Evolutionary conservation across 1,284 basidiomycete genomes (phyloP), one percentile per base, ranked within the genome.

Genomic region (Ganoderma lucidum): DNA sequence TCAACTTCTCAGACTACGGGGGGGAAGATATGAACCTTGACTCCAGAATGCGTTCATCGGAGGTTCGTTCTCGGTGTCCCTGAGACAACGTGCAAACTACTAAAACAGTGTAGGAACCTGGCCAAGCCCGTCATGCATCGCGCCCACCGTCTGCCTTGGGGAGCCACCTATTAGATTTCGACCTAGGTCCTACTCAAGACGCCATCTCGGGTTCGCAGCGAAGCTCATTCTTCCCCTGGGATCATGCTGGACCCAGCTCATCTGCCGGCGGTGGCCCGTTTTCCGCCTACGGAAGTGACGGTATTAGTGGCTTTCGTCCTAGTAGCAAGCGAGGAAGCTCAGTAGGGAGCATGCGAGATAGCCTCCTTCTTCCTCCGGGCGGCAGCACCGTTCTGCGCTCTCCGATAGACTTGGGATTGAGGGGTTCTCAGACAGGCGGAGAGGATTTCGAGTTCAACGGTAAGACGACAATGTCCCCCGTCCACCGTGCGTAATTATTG

Each of bases 211-310:
- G 82, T 45, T 92, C 90, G 23, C 92, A 93, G 75, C 84, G 86
- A 44, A 92, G 87, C 74, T 87, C 89, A 8, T 78, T 94, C 58
- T 93, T 93, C 78, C 93, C 93, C 5, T 95, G 93, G 93, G 93
- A 94, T 75, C 86, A 94, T 78, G 92, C 91, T 17, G 91, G 89
- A 0, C 82, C 83, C 6, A 91, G 86, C 70, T 91, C 90, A 14
- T 92, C 91, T 3, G 82, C 77, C 44, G 76, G 76, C 45, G 82
- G 77, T 3, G 82, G 77, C 35, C 81, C 77, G 5, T 81, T 85
- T 68, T 83, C 80, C 6, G 78, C 80, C 42, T 73, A 71, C 48
- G 80, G 81, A 45, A 86, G 83, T 72, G 86, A 87, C 69, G 81
- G 80, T 60, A 74, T 85, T 56, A 86, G 83, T 71, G 75, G 89